Percentiles rank a stretch among this genome's conserved stretches.
phyloP scores from a whole-genome alignment of 805 yeast species.

The Candida manassasensis region DNA sequence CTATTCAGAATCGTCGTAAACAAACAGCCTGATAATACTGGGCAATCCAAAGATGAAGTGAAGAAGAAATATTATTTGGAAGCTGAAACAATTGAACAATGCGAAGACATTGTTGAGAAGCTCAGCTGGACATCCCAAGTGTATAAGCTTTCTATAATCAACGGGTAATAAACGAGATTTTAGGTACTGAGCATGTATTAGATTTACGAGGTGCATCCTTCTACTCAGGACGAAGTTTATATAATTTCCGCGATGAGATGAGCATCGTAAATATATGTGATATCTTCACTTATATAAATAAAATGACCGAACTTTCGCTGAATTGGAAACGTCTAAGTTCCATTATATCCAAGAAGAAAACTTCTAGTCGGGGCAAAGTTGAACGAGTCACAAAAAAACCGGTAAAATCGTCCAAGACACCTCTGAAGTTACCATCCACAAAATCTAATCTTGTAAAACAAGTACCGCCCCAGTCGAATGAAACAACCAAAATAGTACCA shows the following conservation, averaged over 20 bases:
- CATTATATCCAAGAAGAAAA: slow-evolving; percentile 6
- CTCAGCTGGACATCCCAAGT: slow-evolving; percentile 54
- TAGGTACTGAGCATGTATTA: too few relatives aligned
- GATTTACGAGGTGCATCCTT: too few relatives aligned
- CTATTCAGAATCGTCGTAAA: slow-evolving; percentile 75
- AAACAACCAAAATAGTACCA: slow-evolving; percentile 5
- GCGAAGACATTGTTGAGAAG: slow-evolving; percentile 73
- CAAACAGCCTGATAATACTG: slow-evolving; percentile 23
- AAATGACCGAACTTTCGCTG: slow-evolving; percentile 17
- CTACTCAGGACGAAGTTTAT: too few relatives aligned
- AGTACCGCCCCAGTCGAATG: not conserved
- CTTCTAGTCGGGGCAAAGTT: not conserved
- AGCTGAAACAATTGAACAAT: slow-evolving; percentile 55
- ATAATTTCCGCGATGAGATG: not conserved
- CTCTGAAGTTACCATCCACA: not conserved
- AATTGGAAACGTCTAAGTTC: slow-evolving; percentile 21
- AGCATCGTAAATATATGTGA: not conserved
- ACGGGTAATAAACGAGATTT: too few relatives aligned
- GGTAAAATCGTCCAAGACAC: not conserved
- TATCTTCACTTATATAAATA: not conserved
- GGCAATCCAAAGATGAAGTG: slow-evolving; percentile 33
- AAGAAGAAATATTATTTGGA: slow-evolving; percentile 85
- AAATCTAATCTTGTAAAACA: not conserved
- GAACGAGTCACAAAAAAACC: not conserved
- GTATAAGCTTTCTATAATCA: slow-evolving; percentile 35